These are phyloP conservation scores for Rhizomucor miehei DNA, from an alignment of 371 early-diverging fungal genomes.

Conservation along the genomic window DNA sequence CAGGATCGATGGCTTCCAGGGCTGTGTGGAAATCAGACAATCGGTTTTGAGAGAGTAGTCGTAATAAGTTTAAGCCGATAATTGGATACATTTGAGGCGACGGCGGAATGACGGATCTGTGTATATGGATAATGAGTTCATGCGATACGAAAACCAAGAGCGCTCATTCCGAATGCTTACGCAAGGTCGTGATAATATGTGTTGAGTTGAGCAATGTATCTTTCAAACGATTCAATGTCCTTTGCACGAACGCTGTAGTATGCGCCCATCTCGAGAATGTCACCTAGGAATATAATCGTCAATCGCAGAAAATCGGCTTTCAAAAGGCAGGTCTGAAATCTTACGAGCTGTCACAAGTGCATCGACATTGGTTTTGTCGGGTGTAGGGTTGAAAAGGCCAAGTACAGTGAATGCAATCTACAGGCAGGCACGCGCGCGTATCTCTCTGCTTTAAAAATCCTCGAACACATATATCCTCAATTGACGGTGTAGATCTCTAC, in stretches of 20 bases:
- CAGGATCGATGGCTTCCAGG: conserved; percentile 86
- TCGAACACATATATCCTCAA: too few species aligned
- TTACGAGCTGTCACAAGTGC: conserved; percentile 71
- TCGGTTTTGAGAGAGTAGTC: conserved; percentile 88
- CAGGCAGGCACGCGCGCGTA: not conserved
- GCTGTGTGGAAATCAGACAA: conserved; percentile 95
- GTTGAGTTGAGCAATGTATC: conserved; percentile 91
- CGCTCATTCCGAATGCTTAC: conserved; percentile 34
- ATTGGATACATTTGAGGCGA: conserved; percentile 86
- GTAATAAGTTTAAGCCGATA: conserved; percentile 88
- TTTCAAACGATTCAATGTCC: conserved; percentile 89
- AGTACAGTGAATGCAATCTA: conserved; percentile 78
- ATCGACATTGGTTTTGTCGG: conserved; percentile 57
- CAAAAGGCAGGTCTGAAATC: conserved; percentile 11
- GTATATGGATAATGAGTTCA: too few species aligned
- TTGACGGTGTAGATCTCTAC: conserved; percentile 32
- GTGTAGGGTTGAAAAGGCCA: conserved; percentile 64
- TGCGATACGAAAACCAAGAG: not conserved
- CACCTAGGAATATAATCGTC: conserved; percentile 52
- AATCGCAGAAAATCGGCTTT: not conserved
- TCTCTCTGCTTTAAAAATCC: not conserved
- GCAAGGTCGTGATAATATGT: conserved; percentile 85
- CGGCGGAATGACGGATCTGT: conserved; percentile 60
- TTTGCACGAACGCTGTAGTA: conserved; percentile 79
- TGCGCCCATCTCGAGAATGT: conserved; percentile 91